Base-by-base conservation (phyloP, 306 rosid species). In the Quercus robur region DNA sequence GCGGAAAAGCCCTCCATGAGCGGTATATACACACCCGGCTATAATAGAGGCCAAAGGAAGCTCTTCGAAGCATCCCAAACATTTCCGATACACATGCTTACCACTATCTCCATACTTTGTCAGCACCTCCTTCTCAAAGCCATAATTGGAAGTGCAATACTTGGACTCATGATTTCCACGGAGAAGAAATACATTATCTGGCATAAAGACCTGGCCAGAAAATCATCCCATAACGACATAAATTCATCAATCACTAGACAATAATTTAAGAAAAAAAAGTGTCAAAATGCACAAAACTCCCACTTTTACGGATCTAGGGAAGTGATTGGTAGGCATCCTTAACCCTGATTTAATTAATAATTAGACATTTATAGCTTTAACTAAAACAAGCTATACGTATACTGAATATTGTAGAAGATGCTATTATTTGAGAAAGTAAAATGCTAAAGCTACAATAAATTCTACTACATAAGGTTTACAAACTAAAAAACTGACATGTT, bases 1-100 rank as follows among this genome's bases (percentile, higher is more conserved):
- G 78, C 97, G 92, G 83, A 94, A 94, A 79, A 91, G 88, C 31
- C 97, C 98, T 75, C 98, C 98, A 56, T 94, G 98, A 90, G 95
- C 97, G 0, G 97, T 94, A 85, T 86, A 91, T 19, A 90, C 95
- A 74, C 85, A n/a, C 70, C 93, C 92, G 7, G 93, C 93, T 57
- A 94, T 81, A 72, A 94, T 81, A 49, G 98, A 78, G 75, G 97
- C 93, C 88, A 94, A 84, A 78, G 97, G 98, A 78, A 94, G 87
- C 75, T 92, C 98, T 84, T 91, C 95, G 85, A 94, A 94, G 87
- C 98, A 94, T 38, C 91, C 91, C 77, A 94, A 88, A 87, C 98
- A 94, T 84, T 94, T 91, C 81, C 98, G 75, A 58, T 94, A 91
- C 46, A 78, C 98, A 78, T 94, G 98, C 85, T 91, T 91, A 77